These are phyloP conservation scores for Syzygium jambos DNA, from an alignment of 345 rosid species.

Conservation along the genomic window DNA sequence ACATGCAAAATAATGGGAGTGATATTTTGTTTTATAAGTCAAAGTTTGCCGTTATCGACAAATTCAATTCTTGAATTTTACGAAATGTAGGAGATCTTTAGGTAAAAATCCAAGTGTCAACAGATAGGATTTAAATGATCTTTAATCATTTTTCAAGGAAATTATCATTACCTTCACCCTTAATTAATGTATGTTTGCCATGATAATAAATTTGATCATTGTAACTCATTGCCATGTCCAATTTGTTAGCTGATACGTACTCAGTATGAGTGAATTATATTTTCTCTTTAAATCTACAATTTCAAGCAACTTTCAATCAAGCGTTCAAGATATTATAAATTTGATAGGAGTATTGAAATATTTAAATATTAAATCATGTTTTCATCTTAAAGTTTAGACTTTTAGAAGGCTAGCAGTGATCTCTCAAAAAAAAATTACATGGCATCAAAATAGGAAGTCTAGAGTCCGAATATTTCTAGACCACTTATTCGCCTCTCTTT, in stretches of 20 bases:
- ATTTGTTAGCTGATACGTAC: background rate
- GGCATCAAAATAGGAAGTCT: too few species aligned
- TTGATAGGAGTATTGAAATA: background rate
- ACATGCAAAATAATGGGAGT: background rate
- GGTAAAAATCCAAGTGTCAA: background rate
- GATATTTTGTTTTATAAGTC: background rate
- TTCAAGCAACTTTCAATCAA: background rate
- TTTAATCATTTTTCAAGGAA: accelerated
- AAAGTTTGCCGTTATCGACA: background rate
- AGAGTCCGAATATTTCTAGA: background rate
- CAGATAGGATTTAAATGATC: background rate
- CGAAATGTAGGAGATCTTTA: accelerated
- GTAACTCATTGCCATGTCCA: background rate
- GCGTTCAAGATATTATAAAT: background rate
- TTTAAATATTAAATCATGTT: background rate
- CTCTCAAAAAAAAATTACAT: background rate
- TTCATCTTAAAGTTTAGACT: background rate
- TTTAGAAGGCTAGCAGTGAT: accelerated
- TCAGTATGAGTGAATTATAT: background rate
- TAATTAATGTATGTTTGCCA: background rate
- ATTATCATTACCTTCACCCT: background rate
- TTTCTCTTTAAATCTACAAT: background rate
- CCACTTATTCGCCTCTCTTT: background rate
- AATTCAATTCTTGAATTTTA: background rate
- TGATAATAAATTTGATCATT: background rate